Conservation (phyloP, 1,284 basidiomycete genomes). For the Vanrija sp. region DNA sequence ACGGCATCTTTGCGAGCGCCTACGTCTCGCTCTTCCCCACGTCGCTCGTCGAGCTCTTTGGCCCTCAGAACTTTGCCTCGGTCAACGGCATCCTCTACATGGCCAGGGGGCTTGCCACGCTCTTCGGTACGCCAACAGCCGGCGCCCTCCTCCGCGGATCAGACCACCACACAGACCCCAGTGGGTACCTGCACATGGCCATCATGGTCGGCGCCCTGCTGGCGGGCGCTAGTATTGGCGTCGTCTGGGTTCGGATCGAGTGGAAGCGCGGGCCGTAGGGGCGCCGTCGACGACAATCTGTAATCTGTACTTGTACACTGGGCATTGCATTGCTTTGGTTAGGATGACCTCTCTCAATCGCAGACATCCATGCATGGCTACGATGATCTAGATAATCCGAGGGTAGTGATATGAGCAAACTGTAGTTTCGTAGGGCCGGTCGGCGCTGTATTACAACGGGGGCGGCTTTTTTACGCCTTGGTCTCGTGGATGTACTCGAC, state of each 20-base stretch:
- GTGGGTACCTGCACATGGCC: slow-evolving; percentile 10
- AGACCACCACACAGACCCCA: neutral
- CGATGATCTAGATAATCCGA: too few species aligned
- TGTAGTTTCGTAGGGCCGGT: too few species aligned
- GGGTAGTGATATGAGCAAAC: too few species aligned
- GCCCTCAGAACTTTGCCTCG: slow-evolving; percentile 31
- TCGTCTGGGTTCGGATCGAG: slow-evolving; percentile 14
- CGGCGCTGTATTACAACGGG: neutral
- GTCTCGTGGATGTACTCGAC: neutral
- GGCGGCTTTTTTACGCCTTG: neutral
- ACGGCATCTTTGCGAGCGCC: slow-evolving; percentile 25
- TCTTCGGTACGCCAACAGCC: slow-evolving; percentile 30
- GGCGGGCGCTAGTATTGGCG: slow-evolving; percentile 4
- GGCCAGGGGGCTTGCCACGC: slow-evolving; percentile 25
- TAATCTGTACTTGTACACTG: too few species aligned
- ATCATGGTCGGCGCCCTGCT: slow-evolving; percentile 17
- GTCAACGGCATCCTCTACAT: slow-evolving; percentile 34
- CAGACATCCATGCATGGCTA: too few species aligned
- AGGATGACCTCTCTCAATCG: too few species aligned
- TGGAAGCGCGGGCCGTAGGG: neutral
- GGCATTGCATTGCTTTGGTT: too few species aligned
- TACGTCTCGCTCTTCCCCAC: slow-evolving; percentile 38
- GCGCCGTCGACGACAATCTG: too few species aligned
- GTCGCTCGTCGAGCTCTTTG: slow-evolving; percentile 31
- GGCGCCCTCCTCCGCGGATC: slow-evolving; percentile 14